A percentile compares a stretch with the other conserved stretches of the same genome.
Evolutionary conservation across 1,284 basidiomycete genomes (phyloP).

Genomic region (Entoloma clypeatum): DNA sequence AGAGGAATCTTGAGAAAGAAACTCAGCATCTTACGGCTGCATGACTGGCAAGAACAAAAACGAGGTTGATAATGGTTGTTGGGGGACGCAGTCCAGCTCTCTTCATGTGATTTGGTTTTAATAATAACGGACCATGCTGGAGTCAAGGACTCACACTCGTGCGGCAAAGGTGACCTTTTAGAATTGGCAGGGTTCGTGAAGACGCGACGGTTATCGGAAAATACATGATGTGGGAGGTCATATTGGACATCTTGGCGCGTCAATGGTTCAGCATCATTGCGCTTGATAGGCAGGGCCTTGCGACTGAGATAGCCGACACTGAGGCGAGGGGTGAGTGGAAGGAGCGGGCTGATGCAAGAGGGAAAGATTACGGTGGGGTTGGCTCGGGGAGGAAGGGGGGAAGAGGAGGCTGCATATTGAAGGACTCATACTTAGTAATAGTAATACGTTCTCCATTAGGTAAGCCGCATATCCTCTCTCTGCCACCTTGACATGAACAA

Average conservation of each 20-base stretch:
- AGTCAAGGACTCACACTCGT: slow-evolving; percentile 49
- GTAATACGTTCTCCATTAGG: no score
- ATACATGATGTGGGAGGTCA: slow-evolving; percentile 78
- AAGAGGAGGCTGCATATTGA: slow-evolving; percentile 20
- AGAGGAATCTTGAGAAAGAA: slow-evolving; percentile 9
- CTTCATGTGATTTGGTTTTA: no score
- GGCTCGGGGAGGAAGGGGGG: slow-evolving; percentile 43
- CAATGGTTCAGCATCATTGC: slow-evolving; percentile 72
- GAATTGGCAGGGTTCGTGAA: slow-evolving; percentile 62
- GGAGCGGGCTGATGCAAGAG: slow-evolving; percentile 8
- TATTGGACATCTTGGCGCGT: slow-evolving; percentile 82
- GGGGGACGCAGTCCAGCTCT: slow-evolving; percentile 60
- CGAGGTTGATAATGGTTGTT: slow-evolving; percentile 76
- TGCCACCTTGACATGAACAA: slow-evolving; percentile 45
- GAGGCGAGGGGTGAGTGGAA: slow-evolving; percentile 8
- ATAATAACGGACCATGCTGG: no score
- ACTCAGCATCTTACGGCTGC: slow-evolving; percentile 47
- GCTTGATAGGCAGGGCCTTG: slow-evolving; percentile 74
- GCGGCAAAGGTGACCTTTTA: slow-evolving; percentile 73
- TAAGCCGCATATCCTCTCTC: no score
- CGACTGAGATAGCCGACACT: slow-evolving; percentile 67
- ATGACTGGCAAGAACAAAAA: slow-evolving; percentile 73
- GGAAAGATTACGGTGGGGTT: slow-evolving; percentile 40
- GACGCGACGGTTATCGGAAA: slow-evolving; percentile 61
- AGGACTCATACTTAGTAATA: no score